These are phyloP conservation scores for Lachancea fermentati DNA, from an alignment of 805 yeast species.

Conservation along the genomic window DNA sequence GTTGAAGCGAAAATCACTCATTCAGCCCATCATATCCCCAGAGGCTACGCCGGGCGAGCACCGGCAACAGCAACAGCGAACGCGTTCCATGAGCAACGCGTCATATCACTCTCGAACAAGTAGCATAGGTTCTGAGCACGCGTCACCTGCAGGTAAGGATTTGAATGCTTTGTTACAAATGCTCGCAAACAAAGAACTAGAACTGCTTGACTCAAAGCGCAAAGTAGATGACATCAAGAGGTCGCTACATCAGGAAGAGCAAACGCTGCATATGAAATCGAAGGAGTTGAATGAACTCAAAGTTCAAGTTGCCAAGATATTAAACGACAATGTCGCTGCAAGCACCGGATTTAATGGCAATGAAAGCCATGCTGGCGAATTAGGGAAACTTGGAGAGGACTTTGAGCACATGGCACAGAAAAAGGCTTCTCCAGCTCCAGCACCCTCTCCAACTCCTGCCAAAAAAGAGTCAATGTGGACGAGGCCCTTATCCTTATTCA, in stretches of 20 bases:
- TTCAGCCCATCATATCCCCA: conserved; percentile 10
- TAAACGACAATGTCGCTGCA: conserved; percentile 10
- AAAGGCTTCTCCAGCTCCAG: not conserved
- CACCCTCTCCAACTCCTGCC: not conserved
- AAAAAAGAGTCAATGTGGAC: conserved; percentile 35
- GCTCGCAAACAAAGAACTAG: conserved; percentile 65
- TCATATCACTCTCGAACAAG: conserved; percentile 19
- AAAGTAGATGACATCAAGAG: conserved; percentile 44
- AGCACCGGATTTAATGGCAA: not conserved
- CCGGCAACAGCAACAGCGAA: conserved; percentile 11
- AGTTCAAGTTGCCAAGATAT: conserved; percentile 28
- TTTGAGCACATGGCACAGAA: conserved; percentile 1
- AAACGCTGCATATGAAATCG: conserved; percentile 39
- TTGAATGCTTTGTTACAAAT: conserved; percentile 52
- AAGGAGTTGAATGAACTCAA: conserved; percentile 32
- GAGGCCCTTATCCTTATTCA: conserved; percentile 56
- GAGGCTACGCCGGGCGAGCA: conserved; percentile 6
- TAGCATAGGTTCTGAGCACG: conserved; percentile 13
- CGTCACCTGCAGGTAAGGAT: conserved; percentile 21
- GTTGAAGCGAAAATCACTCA: conserved; percentile 8
- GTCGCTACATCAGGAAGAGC: conserved; percentile 44
- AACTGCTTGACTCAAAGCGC: conserved; percentile 57
- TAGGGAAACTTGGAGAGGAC: conserved; percentile 2
- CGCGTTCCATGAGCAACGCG: conserved; percentile 20
- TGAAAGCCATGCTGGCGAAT: not conserved